Conservation (phyloP, 495 filamentous ascomycete species). For the Penicillium dipodomyicola region DNA sequence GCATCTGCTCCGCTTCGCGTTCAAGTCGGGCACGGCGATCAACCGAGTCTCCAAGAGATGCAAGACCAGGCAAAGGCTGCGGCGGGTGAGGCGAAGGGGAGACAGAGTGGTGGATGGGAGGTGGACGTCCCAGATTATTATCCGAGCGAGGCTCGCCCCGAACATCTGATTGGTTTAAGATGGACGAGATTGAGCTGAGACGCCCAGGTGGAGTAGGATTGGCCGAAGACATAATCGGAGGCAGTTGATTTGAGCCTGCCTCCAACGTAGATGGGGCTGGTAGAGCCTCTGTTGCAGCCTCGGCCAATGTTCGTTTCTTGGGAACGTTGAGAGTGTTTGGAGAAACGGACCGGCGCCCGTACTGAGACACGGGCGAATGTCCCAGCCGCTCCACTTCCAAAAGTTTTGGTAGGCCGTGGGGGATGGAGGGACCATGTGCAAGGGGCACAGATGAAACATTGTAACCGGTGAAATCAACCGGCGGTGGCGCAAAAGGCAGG, state of each 20-base stretch:
- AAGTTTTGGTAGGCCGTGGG: conserved; percentile 43
- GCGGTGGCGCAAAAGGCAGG: conserved; percentile 43
- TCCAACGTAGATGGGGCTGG: conserved; percentile 35
- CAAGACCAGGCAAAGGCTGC: conserved; percentile 39
- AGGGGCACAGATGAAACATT: conserved; percentile 34
- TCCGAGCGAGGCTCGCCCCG: conserved; percentile 51
- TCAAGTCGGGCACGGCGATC: conserved; percentile 66
- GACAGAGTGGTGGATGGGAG: conserved; percentile 32
- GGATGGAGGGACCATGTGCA: conserved; percentile 20
- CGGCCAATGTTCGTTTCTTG: conserved; percentile 47
- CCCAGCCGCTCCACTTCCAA: conserved; percentile 39
- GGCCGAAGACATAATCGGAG: conserved; percentile 44
- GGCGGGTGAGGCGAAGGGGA: conserved; percentile 27
- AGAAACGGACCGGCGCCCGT: conserved; percentile 42
- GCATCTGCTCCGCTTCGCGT: conserved; percentile 73
- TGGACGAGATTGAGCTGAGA: conserved; percentile 75
- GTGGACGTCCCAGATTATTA: conserved; percentile 39
- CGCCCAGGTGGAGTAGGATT: conserved; percentile 50
- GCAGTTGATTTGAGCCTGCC: conserved; percentile 45
- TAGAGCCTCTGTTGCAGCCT: conserved; percentile 31
- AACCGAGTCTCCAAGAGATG: conserved; percentile 54
- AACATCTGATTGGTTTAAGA: conserved; percentile 58
- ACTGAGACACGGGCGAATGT: conserved; percentile 36
- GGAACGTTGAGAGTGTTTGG: conserved; percentile 37
- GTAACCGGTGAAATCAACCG: conserved; percentile 53